A percentile compares a stretch with the other conserved stretches of the same genome.
These are phyloP conservation scores for Pisolithus marmoratus DNA, from an alignment of 768 basidiomycete species.

Conservation along the genomic window DNA sequence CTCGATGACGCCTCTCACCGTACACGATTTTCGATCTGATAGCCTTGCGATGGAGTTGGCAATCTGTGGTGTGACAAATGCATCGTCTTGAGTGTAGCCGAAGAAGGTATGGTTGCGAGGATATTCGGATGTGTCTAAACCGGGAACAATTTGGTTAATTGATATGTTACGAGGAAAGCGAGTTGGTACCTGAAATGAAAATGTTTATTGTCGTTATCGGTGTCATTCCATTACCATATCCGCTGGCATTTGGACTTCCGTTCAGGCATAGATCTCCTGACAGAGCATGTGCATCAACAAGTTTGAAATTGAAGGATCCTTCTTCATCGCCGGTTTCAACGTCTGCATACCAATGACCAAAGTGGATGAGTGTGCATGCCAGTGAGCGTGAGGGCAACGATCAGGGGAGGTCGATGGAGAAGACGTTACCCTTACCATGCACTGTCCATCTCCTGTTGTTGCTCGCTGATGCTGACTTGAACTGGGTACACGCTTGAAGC, in stretches of 20 bases:
- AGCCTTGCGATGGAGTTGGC: constrained; percentile 41
- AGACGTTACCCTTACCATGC: constrained; percentile 9
- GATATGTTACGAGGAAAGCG: neutral
- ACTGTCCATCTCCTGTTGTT: constrained; percentile 36
- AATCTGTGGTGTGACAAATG: constrained; percentile 33
- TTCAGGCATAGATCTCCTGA: too few relatives aligned
- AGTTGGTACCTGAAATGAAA: constrained; percentile 43
- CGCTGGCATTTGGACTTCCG: too few relatives aligned
- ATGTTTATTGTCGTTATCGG: constrained; percentile 35
- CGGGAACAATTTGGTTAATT: neutral
- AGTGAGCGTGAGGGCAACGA: too few relatives aligned
- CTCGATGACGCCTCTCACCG: constrained; percentile 42
- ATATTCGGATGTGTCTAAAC: constrained; percentile 60
- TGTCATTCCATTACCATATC: constrained; percentile 20
- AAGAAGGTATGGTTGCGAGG: constrained; percentile 54
- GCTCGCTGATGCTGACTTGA: constrained; percentile 32
- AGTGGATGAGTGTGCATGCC: neutral
- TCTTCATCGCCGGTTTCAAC: constrained; percentile 58
- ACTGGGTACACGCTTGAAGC: constrained; percentile 32
- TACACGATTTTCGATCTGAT: constrained; percentile 33
- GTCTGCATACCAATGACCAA: constrained; percentile 27
- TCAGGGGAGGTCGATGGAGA: too few relatives aligned
- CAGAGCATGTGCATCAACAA: constrained; percentile 22
- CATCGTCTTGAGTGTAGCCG: constrained; percentile 45
- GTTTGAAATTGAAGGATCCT: constrained; percentile 49